Evolutionary conservation across 2,329 filamentous ascomycete genomes (phyloP).

Genomic region (Claviceps monticola): DNA sequence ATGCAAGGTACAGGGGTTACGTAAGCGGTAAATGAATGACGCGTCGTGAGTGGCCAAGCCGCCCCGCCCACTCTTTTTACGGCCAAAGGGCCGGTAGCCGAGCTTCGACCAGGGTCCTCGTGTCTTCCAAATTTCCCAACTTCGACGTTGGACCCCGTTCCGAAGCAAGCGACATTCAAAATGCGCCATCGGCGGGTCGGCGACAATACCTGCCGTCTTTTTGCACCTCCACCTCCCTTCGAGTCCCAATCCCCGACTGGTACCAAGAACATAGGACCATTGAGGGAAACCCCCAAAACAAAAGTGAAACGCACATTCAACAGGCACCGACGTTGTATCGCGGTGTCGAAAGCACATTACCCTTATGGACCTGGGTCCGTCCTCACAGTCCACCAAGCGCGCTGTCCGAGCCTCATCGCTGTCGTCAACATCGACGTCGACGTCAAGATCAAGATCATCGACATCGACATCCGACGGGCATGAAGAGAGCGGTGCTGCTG

Average conservation of each 20-base stretch:
- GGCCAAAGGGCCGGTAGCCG: no score
- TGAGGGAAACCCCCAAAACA: neutral
- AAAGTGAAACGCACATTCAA: neutral
- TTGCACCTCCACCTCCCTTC: neutral
- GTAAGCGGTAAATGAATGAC: no score
- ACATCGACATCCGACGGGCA: no score
- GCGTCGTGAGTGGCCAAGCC: no score
- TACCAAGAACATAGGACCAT: neutral
- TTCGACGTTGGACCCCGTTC: no score
- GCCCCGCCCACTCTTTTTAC: no score
- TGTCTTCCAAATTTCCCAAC: neutral
- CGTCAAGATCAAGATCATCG: no score
- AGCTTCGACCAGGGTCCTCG: neutral
- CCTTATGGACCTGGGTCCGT: slow-evolving; percentile 21
- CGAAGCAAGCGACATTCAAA: neutral
- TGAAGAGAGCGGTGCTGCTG: neutral
- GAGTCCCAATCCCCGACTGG: neutral
- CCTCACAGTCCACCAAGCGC: slow-evolving; percentile 14
- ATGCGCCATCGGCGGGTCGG: slow-evolving; percentile 16
- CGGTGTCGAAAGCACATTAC: no score
- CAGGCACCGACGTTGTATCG: slow-evolving; percentile 3
- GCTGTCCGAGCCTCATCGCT: slow-evolving; percentile 8
- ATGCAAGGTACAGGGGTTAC: no score
- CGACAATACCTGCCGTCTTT: slow-evolving; percentile 15
- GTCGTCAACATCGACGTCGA: no score